phyloP scores from a whole-genome alignment of 306 rosid genomes.

The Malus sieversii region DNA sequence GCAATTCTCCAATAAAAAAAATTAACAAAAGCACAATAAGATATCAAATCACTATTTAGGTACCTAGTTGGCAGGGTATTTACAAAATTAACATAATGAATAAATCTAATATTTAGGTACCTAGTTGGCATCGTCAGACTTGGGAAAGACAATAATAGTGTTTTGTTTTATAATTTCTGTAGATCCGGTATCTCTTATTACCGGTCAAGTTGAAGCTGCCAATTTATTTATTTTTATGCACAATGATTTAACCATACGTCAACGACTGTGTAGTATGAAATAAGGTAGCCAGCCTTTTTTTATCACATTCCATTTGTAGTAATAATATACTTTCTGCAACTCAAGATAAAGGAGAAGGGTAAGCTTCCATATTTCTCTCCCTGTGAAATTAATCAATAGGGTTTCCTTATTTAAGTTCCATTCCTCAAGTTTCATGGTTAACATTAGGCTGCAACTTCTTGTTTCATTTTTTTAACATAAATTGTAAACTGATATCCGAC shows the following conservation, averaged over 20 bases:
- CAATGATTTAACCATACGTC: conserved; percentile 8
- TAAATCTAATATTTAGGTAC: background rate
- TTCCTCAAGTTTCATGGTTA: background rate
- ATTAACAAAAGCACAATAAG: background rate
- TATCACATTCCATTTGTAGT: background rate
- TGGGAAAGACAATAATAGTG: background rate
- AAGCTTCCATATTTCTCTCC: conserved; percentile 1
- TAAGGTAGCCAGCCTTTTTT: background rate
- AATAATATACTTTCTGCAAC: background rate
- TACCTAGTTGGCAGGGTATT: background rate
- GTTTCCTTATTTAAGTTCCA: background rate
- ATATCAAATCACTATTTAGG: background rate
- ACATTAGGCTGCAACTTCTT: background rate
- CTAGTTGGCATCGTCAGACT: conserved; percentile 4
- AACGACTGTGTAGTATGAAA: background rate
- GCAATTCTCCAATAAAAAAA: background rate
- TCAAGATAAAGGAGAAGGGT: background rate
- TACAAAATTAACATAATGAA: background rate
- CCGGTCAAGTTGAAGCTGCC: conserved; percentile 12
- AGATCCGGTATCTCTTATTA: conserved; percentile 8
- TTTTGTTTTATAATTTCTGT: background rate
- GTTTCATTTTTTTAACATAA: background rate
- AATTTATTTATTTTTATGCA: background rate
- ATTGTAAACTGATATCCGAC: background rate
- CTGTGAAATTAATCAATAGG: background rate